Evolutionary conservation across 768 basidiomycete species (phyloP), one percentile per base, ranked within the genome.

Genomic region (Tylopilus intermedius): DNA sequence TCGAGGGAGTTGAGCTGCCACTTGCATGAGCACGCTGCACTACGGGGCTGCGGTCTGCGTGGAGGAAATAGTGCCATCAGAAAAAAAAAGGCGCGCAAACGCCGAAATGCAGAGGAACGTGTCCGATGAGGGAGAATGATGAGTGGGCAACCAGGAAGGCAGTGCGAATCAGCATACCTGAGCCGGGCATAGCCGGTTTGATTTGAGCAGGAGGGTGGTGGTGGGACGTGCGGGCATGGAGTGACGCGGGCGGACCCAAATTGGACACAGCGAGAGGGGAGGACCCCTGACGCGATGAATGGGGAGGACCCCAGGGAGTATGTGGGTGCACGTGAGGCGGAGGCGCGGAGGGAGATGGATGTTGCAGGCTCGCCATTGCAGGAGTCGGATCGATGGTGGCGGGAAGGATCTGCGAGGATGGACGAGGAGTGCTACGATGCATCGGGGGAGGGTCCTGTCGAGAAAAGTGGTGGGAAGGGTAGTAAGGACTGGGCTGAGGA

Each of bases 121-220:
- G 29, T 5, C 32, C 35, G 45, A 50, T 46, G 47, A 47, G 37
- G 44, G 5, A 30, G 33, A 4, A 8, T 1, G 55, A 54, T 64
- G 21, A 62, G 57, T 26, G 50, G 4, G 14, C 6, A 0, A 18
- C n/a, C 1, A 29, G 43, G 9, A 7, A 30, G 32, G 45, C 29
- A 43, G 48, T 10, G 30, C 43, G 33, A 53, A 35, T 37, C 18
- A 43, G 27, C 51, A 44, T 58, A 67, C 66, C 65, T 67, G 63
- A 47, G 50, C 65, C 65, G 62, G 65, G 57, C 63, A 67, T 67
- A 66, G 57, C 66, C 66, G 65, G 48, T 63, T 67, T 67, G 61
- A 66, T 62, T 44, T 61, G 65, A 35, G 61, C n/a, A 18, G 63
- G 58, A 45, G 55, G 55, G 21, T 58, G 66, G 51, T 67, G 62